Evolutionary conservation across 352 stramenopile species (phyloP).

Genomic region (Pythium dissimile): DNA sequence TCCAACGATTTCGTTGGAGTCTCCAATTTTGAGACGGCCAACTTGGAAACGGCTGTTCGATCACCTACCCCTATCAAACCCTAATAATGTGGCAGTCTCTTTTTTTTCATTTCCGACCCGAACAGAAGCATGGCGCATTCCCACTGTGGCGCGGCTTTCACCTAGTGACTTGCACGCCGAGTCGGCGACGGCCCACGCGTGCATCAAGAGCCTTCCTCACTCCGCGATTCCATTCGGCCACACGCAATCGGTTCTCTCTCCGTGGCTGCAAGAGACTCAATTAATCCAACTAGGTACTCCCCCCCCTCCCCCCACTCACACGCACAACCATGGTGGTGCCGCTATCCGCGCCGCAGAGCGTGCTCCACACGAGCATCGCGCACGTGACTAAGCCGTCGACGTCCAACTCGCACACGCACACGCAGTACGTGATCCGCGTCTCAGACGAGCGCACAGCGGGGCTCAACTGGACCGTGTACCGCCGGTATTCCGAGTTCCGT

Average conservation of each 20-base stretch:
- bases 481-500: slow-evolving; percentile 84
- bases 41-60: slow-evolving; percentile 6
- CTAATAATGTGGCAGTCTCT: slow-evolving; percentile 8
- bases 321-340: slow-evolving; percentile 24
- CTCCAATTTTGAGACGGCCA: not conserved
- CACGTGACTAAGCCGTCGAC: slow-evolving; percentile 67
- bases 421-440: slow-evolving; percentile 83
- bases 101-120: slow-evolving; percentile 1
- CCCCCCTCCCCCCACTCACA: not conserved
- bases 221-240: not conserved
- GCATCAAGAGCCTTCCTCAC: no score
- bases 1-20: slow-evolving; percentile 12
- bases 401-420: slow-evolving; percentile 59
- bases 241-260: not conserved
- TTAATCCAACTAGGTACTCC: no score
- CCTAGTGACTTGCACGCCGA: not conserved
- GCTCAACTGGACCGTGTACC: slow-evolving; percentile 82
- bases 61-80: slow-evolving; percentile 7
- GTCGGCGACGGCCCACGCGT: no score
- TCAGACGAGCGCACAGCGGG: slow-evolving; percentile 69
- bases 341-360: slow-evolving; percentile 29
- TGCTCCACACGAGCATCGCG: slow-evolving; percentile 77
- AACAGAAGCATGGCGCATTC: slow-evolving; percentile 14
- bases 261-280: not conserved
- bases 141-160: slow-evolving; percentile 1